Percentiles rank a stretch among this genome's conserved stretches.
These are phyloP conservation scores for Arthroderma sp. DNA, from an alignment of 2,329 filamentous ascomycete species.

Conservation along the genomic window DNA sequence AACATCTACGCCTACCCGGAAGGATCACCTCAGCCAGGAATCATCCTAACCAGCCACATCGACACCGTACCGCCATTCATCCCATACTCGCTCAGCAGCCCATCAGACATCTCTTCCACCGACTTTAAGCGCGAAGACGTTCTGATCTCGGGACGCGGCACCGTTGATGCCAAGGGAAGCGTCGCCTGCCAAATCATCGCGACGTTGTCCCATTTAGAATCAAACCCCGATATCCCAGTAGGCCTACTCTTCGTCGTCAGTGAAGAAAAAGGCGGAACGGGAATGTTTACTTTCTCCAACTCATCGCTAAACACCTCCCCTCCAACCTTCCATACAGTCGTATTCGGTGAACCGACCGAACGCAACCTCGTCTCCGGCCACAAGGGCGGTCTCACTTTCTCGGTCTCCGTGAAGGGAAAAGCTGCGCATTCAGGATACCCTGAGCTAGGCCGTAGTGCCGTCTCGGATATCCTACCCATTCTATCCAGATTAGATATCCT, in stretches of 20 bases:
- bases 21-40: slow-evolving; percentile 16
- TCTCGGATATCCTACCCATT: slow-evolving; percentile 65
- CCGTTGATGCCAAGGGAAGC: slow-evolving; percentile 35
- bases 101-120: slow-evolving; percentile 14
- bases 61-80: slow-evolving; percentile 49
- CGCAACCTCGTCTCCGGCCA: slow-evolving; percentile 77
- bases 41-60: slow-evolving; percentile 57
- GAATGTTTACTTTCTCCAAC: slow-evolving; percentile 50
- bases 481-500: slow-evolving; percentile 52
- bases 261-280: slow-evolving; percentile 68
- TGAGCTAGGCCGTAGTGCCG: slow-evolving; percentile 74
- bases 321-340: slow-evolving; percentile 50
- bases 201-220: slow-evolving; percentile 32
- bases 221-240: slow-evolving; percentile 26
- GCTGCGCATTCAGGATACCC: slow-evolving; percentile 88
- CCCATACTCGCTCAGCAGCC: slow-evolving; percentile 38
- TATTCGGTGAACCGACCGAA: slow-evolving; percentile 91
- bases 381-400: slow-evolving; percentile 66
- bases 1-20: slow-evolving; percentile 58
- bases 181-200: slow-evolving; percentile 33
- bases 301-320: slow-evolving; percentile 35
- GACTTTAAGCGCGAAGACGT: slow-evolving; percentile 16
- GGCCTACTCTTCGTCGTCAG: slow-evolving; percentile 56
- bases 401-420: slow-evolving; percentile 55
- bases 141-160: slow-evolving; percentile 31